Base-by-base conservation (phyloP, 208 protist genomes). In the Phytomonas sp. region DNA sequence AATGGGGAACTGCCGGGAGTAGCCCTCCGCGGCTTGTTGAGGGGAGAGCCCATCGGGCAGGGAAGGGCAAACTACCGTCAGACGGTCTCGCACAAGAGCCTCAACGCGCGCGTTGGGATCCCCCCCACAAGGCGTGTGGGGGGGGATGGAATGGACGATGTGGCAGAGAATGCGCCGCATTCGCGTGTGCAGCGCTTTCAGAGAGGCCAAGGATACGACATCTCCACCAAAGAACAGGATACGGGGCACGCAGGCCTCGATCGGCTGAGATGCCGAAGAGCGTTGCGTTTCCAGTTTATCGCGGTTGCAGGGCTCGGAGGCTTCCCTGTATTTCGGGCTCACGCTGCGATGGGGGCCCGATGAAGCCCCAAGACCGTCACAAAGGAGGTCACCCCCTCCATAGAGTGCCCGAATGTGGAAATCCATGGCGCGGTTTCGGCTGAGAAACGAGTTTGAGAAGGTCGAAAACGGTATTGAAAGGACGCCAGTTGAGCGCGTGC, bases 151-250 rank as follows among this genome's bases (percentile, higher is more conserved):
- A 16, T 16, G 40, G 19, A 12, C 19, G 3, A 19, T 16, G 40
- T 49, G 40, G 40, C 40, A 11, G n/a, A 83, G 72, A 66, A 88
- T 84, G 65, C 75, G 71, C 2, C 69, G 66, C 70, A 94, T 79
- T 49, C 86, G 86, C 49, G 80, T 72, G 76, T 90, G 81, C 23
- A 95, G 74, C 1, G 86, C 86, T 67, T 87, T 79, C 3, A 95
- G 82, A 0, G 82, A 83, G 0, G 84, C 83, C 19, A 92, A 73
- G 1, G 86, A 92, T 26, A 95, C 90, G 16, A 83, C 73, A 63
- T 93, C 90, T 0, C 90, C 90, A 37, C 90, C 90, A 76, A 95
- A 92, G 75, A 95, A 88, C 32, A 95, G 77, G 8, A 95, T 36
- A 4, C 84, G 84, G 3, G 84, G 84, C 11, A 89, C 56, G 40